These are phyloP conservation scores for Mycena galopus DNA, from an alignment of 768 basidiomycete genomes.

Conservation along the genomic window DNA sequence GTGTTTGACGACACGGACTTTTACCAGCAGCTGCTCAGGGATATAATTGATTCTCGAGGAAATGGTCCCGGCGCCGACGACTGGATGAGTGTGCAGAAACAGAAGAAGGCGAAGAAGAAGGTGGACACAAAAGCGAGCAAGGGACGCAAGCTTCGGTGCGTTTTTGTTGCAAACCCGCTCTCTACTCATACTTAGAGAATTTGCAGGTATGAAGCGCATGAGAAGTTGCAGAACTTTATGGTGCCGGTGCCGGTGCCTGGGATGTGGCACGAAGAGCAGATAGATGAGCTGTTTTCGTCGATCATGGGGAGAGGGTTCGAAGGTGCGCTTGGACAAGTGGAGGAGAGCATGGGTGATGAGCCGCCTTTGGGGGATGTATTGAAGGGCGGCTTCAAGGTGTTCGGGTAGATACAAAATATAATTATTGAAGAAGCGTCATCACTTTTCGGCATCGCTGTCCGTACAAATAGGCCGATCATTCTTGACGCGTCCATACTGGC, in stretches of 20 bases:
- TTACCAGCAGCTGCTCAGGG: constrained; percentile 91
- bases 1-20: constrained; percentile 93
- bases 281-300: constrained; percentile 93
- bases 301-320: constrained; percentile 84
- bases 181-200: background rate
- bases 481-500: constrained; percentile 28
- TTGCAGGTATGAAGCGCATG: constrained; percentile 89
- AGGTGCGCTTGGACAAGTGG: constrained; percentile 44
- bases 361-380: constrained; percentile 49
- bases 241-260: constrained; percentile 81
- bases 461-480: background rate
- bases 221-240: constrained; percentile 98
- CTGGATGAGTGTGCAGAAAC: constrained; percentile 76
- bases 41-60: constrained; percentile 84
- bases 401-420: constrained; percentile 58
- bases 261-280: constrained; percentile 95
- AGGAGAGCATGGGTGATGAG: constrained; percentile 44
- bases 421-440: background rate
- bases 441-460: background rate
- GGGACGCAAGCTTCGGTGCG: constrained; percentile 90
- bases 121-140: constrained; percentile 98
- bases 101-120: constrained; percentile 83
- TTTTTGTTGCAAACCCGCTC: constrained; percentile 23
- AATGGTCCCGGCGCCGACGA: constrained; percentile 61
- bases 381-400: constrained; percentile 67